These are phyloP conservation scores for Saccharomyces eubayanus DNA, from an alignment of 805 yeast species.

Conservation along the genomic window DNA sequence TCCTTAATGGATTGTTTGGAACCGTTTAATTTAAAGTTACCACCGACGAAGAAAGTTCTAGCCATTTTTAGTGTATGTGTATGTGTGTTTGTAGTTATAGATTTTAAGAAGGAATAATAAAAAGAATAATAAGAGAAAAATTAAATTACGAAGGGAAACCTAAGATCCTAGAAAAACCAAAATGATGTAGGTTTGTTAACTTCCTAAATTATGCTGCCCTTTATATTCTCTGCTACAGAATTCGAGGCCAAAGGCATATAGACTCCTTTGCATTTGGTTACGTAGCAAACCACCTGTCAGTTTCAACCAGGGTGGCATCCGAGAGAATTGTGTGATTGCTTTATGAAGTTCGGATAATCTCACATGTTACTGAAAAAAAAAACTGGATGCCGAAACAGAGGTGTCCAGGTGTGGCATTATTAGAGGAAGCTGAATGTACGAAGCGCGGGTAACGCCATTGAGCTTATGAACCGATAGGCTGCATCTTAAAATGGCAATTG, in stretches of 20 bases:
- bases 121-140: not conserved
- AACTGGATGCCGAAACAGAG: not conserved
- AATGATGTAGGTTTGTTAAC: not conserved
- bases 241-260: not conserved
- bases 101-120: not conserved
- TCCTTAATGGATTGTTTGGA: constrained; percentile 73
- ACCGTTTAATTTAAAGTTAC: constrained; percentile 99
- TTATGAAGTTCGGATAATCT: not conserved
- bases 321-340: not conserved
- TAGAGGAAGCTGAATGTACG: not conserved
- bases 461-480: not conserved
- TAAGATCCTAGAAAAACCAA: not conserved
- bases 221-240: not conserved
- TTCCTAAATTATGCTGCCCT: not conserved
- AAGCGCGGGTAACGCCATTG: not conserved
- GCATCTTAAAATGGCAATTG: not conserved
- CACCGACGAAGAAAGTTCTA: constrained; percentile 94
- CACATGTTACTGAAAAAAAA: not conserved
- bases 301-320: not conserved
- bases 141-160: not conserved
- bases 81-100: not conserved
- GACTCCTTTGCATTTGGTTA: not conserved
- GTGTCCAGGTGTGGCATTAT: not conserved
- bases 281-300: not conserved
- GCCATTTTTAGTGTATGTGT: constrained; percentile 39